Base-by-base conservation (phyloP, 1,139 yeast genomes). In the Pichia sp. region DNA sequence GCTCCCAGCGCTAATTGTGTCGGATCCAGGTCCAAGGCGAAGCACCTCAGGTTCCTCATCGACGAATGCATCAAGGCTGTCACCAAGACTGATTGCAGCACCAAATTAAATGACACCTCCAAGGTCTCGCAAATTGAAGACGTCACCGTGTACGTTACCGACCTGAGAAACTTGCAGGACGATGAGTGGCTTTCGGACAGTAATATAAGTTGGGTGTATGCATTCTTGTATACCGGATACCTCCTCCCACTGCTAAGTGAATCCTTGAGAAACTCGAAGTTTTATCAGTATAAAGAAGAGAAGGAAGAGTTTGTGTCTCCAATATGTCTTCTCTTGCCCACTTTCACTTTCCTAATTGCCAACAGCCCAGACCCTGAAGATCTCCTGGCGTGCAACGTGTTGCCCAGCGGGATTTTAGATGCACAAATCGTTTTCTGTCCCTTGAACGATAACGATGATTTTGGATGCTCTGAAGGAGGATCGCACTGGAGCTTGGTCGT, bases 131-230 rank as follows among this genome's bases (percentile, higher is more conserved):
- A 70, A 77, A 63, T 72, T 57, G 72, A 72, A 49, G 80, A 76
- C 57, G 71, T 76, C 5, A 70, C 80, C 0, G 67, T 80, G 2
- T 77, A 75, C 59, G 69, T 72, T 47, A 75, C 73, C 46, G 86
- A 81, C 62, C 57, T 81, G 19, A 70, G 62, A 53, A 78, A 75
- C 61, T 67, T 76, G 42, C 67, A 67, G 51, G 74, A 75, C 49
- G 87, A 80, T 34, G 86, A 84, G 64, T 87, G 95, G 95, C 70
- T 87, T 36, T 84, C 83, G 62, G 95, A 87, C 64, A 85, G 84
- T 63, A 81, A 84, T 59, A 78, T 87, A 41, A 74, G 87, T 1
- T 79, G 86, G 56, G 69, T 84, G 29, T 86, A 77, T 67, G 90
- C 85, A 65, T 75, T 78, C 58, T 68, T 87, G n/a, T 77, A 76